Evolutionary conservation across 768 basidiomycete species (phyloP).

Genomic region (Suillus hirtellus): DNA sequence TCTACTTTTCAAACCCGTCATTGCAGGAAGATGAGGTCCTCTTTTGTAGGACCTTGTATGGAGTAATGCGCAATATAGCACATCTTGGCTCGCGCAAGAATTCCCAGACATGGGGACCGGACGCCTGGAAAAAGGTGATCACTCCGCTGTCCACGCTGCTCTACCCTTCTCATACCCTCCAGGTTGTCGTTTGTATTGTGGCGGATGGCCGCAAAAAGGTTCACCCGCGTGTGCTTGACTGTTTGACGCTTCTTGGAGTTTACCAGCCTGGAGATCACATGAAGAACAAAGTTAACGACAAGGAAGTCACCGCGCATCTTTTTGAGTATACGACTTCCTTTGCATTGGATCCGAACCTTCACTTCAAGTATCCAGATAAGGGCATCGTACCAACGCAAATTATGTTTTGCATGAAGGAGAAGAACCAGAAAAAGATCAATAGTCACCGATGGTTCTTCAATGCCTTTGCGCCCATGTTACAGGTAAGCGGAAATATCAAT

Average conservation of each 20-base stretch:
- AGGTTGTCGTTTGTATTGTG: constrained; percentile 93
- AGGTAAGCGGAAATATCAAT: constrained; percentile 45
- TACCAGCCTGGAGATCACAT: constrained; percentile 74
- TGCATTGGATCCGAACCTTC: constrained; percentile 73
- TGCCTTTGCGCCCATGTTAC: constrained; percentile 80
- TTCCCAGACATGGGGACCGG: constrained; percentile 93
- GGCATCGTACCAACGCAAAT: constrained; percentile 95
- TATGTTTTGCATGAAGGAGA: constrained; percentile 89
- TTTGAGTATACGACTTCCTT: constrained; percentile 90
- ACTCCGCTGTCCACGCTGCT: not conserved
- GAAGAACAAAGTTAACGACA: constrained; percentile 68
- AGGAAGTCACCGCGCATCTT: constrained; percentile 70
- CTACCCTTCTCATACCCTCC: not conserved
- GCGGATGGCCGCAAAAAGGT: constrained; percentile 84
- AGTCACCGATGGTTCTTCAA: constrained; percentile 98
- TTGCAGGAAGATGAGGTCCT: constrained; percentile 82
- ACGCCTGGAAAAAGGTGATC: constrained; percentile 91
- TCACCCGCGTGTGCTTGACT: constrained; percentile 84
- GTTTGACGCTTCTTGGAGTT: constrained; percentile 88
- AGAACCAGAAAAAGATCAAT: constrained; percentile 97
- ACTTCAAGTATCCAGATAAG: constrained; percentile 88
- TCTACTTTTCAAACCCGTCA: constrained; percentile 10
- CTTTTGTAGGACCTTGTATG: constrained; percentile 91
- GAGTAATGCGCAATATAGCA: constrained; percentile 87
- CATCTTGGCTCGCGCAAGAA: constrained; percentile 84